phyloP scores from a whole-genome alignment of 805 yeast species.

The Candida fluviatilis region DNA sequence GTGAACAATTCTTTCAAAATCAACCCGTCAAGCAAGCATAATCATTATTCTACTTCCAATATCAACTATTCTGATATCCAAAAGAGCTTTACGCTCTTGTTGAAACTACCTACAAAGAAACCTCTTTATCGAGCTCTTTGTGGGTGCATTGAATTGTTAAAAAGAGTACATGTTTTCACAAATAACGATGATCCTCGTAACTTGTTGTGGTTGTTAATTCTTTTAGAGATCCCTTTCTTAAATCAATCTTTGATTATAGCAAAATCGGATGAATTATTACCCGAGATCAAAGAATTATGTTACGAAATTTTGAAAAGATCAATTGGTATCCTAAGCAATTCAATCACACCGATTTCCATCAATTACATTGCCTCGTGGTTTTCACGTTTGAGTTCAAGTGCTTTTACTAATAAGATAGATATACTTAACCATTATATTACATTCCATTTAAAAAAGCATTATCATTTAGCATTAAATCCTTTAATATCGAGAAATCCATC shows the following conservation, averaged over 20 bases:
- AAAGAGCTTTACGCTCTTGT: conserved; percentile 42
- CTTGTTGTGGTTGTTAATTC: conserved; percentile 57
- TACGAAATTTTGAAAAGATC: conserved; percentile 67
- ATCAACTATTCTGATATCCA: conserved; percentile 47
- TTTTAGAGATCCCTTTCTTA: conserved; percentile 66
- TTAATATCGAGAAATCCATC: conserved; percentile 9
- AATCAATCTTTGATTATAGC: conserved; percentile 41
- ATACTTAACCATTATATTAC: conserved; percentile 73
- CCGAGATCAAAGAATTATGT: conserved; percentile 53
- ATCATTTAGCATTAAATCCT: conserved; percentile 34
- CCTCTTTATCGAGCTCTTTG: conserved; percentile 55
- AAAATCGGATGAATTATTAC: conserved; percentile 14
- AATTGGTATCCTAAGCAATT: conserved; percentile 62
- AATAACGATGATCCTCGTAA: conserved; percentile 37
- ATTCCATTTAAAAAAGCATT: conserved; percentile 60
- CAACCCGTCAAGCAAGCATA: conserved; percentile 19
- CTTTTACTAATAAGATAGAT: conserved; percentile 55
- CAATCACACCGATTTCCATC: conserved; percentile 31
- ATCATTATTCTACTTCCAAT: conserved; percentile 44
- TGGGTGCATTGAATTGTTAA: conserved; percentile 49
- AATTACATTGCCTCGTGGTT: conserved; percentile 55
- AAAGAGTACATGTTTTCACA: conserved; percentile 40
- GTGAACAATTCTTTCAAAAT: conserved; percentile 55
- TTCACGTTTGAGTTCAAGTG: conserved; percentile 37
- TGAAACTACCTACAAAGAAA: conserved; percentile 52